Evolutionary conservation across 2,329 filamentous ascomycete species (phyloP).

Genomic region (Arthrocladium fulminans): DNA sequence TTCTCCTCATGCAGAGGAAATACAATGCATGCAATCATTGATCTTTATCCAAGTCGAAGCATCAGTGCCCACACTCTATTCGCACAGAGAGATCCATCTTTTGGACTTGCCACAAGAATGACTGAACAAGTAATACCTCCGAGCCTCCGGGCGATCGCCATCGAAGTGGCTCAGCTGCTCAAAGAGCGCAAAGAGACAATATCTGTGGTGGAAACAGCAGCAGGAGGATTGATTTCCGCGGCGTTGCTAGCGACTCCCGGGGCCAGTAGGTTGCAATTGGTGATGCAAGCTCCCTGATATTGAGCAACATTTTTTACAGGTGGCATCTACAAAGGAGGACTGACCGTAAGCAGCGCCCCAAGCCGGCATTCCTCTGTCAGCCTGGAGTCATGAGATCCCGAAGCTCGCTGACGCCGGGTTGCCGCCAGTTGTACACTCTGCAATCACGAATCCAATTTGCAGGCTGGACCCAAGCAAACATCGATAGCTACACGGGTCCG

Average conservation of each 20-base stretch:
- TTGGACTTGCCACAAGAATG: slow-evolving; percentile 2
- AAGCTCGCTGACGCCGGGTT: background rate
- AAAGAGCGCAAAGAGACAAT: slow-evolving; percentile 49
- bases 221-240: slow-evolving; percentile 54
- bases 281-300: background rate
- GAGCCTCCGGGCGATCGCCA: slow-evolving; percentile 27
- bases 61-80: background rate
- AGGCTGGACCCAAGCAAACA: slow-evolving; percentile 49
- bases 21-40: background rate
- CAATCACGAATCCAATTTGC: slow-evolving; percentile 50
- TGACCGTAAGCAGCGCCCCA: slow-evolving; percentile 36
- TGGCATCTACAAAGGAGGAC: slow-evolving; percentile 50
- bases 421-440: slow-evolving; percentile 48
- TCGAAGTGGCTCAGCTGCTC: slow-evolving; percentile 46
- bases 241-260: slow-evolving; percentile 51
- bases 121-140: slow-evolving; percentile 3
- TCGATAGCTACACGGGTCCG: slow-evolving; percentile 50
- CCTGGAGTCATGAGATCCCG: background rate
- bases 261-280: slow-evolving; percentile 37
- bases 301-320: background rate
- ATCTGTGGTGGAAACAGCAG: slow-evolving; percentile 55
- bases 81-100: background rate
- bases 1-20: no score
- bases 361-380: background rate
- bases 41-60: background rate